phyloP scores from a whole-genome alignment of 1,139 yeast genomes.

The Magnusiomyces magnusii region DNA sequence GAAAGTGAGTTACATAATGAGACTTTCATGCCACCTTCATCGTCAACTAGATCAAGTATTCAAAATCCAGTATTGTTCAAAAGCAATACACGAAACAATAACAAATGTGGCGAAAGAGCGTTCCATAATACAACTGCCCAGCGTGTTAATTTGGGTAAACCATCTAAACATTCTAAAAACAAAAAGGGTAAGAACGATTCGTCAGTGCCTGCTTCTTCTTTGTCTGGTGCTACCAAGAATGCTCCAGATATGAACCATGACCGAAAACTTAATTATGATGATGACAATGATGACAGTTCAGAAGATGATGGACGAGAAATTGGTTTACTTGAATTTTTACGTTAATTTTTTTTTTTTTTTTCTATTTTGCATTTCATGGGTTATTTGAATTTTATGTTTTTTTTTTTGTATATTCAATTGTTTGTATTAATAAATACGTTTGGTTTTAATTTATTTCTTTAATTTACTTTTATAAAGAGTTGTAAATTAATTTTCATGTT shows the following conservation, averaged over 20 bases:
- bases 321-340: constrained; percentile 20
- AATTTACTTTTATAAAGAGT: too few species aligned
- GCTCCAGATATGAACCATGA: not conserved
- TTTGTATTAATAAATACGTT: too few species aligned
- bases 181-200: not conserved
- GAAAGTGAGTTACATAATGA: not conserved
- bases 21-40: not conserved
- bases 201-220: not conserved
- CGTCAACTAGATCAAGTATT: not conserved
- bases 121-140: not conserved
- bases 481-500: too few species aligned
- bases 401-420: not conserved
- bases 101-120: not conserved
- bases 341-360: constrained; percentile 6
- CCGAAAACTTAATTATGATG: not conserved
- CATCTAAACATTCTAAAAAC: not conserved
- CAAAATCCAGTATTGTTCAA: not conserved
- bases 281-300: constrained; percentile 14
- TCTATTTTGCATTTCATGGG: too few species aligned
- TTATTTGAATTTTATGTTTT: not conserved
- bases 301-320: constrained; percentile 18
- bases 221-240: not conserved
- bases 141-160: constrained; percentile 9
- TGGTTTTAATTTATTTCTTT: not conserved
- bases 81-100: not conserved